Conservation (phyloP, 129 eudicot species). For the Chrysanthemum seticuspe region DNA sequence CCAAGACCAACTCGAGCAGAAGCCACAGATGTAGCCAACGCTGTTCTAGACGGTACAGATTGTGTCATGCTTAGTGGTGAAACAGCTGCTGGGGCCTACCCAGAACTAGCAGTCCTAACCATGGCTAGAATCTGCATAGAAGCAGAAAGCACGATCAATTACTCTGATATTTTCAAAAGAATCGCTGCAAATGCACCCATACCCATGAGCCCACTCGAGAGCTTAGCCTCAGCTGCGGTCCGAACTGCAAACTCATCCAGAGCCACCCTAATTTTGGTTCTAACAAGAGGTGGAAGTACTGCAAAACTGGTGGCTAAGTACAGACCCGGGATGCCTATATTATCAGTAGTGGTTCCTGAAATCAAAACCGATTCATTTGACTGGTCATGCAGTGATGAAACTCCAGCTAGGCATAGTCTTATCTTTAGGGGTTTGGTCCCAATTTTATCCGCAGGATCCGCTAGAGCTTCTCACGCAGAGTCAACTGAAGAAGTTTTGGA, state of each 20-base stretch:
- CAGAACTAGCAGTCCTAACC: constrained; percentile 59
- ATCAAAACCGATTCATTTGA: constrained; percentile 49
- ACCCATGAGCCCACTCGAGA: constrained; percentile 79
- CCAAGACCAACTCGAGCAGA: constrained; percentile 84
- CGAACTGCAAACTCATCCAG: constrained; percentile 59
- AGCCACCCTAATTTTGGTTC: constrained; percentile 56
- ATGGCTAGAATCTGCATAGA: constrained; percentile 75
- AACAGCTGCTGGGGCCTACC: constrained; percentile 84
- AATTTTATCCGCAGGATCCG: constrained; percentile 49
- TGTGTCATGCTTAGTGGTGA: constrained; percentile 86
- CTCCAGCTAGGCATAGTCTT: constrained; percentile 69
- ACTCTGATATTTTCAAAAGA: constrained; percentile 48
- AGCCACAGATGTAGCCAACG: constrained; percentile 82
- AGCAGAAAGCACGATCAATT: constrained; percentile 59
- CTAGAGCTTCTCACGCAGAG: constrained; percentile 51
- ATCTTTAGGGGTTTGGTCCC: constrained; percentile 67
- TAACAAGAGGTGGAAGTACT: constrained; percentile 67
- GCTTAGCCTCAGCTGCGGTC: constrained; percentile 67
- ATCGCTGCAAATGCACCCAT: constrained; percentile 53
- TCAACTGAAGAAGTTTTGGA: constrained; percentile 58
- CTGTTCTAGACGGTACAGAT: constrained; percentile 79
- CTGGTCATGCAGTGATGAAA: constrained; percentile 53
- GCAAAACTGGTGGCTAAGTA: constrained; percentile 71
- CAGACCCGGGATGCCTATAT: constrained; percentile 63
- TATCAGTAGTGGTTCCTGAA: constrained; percentile 65